phyloP scores from a whole-genome alignment of 1,284 basidiomycete genomes.

The Leccinum pallidistipes region DNA sequence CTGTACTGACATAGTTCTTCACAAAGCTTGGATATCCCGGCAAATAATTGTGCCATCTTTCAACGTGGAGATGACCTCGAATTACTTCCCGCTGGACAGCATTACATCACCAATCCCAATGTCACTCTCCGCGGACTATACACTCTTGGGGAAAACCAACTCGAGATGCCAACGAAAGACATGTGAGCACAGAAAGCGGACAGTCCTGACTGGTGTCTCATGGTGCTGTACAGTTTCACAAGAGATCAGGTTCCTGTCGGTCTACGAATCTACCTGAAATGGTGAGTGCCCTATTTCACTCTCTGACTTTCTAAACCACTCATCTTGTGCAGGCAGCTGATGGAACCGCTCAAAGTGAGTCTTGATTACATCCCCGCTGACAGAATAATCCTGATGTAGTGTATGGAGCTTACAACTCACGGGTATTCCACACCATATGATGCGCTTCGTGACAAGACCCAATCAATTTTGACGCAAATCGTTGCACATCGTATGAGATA shows the following conservation, averaged over 20 bases:
- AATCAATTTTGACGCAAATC: slow-evolving; percentile 81
- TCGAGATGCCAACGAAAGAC: slow-evolving; percentile 83
- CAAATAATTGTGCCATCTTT: slow-evolving; percentile 80
- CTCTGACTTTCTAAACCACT: not conserved
- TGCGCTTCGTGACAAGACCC: slow-evolving; percentile 76
- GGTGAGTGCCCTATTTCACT: slow-evolving; percentile 36
- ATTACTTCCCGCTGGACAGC: slow-evolving; percentile 74
- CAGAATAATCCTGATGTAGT: slow-evolving; percentile 10
- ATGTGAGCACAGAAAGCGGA: slow-evolving; percentile 49
- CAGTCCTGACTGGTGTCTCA: not conserved
- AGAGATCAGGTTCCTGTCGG: slow-evolving; percentile 82
- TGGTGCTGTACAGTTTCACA: slow-evolving; percentile 54
- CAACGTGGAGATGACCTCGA: slow-evolving; percentile 79
- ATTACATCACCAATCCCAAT: slow-evolving; percentile 78
- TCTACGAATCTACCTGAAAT: slow-evolving; percentile 79
- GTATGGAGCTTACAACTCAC: slow-evolving; percentile 58
- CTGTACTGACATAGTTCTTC: slow-evolving; percentile 3
- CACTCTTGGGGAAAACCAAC: slow-evolving; percentile 76
- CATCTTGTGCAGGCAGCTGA: slow-evolving; percentile 50
- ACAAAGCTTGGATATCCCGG: slow-evolving; percentile 72
- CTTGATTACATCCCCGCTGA: not conserved
- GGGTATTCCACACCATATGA: slow-evolving; percentile 82
- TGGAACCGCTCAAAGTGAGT: slow-evolving; percentile 65
- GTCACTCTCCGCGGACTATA: slow-evolving; percentile 76
- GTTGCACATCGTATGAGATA: slow-evolving; percentile 61